phyloP scores from a whole-genome alignment of 129 eudicot species.

The Flaveria brownii region DNA sequence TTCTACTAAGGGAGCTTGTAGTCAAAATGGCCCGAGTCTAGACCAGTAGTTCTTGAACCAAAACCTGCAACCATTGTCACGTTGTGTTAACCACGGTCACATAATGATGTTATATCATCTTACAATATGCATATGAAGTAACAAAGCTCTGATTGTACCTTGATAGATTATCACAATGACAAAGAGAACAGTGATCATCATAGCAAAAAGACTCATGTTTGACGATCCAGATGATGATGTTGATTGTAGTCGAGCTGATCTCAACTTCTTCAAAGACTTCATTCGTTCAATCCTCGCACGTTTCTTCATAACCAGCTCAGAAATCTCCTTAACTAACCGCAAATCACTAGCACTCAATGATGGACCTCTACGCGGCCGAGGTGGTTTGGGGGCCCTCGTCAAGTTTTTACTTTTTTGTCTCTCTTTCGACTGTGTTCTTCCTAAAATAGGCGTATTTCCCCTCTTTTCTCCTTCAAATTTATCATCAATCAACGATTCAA shows the following conservation, averaged over 20 bases:
- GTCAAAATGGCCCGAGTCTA: not conserved
- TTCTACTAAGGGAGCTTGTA: not conserved
- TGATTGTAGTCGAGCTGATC: slow-evolving; percentile 27
- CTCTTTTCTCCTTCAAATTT: slow-evolving; percentile 35
- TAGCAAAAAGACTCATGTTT: slow-evolving; percentile 43
- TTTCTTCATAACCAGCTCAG: slow-evolving; percentile 62
- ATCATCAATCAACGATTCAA: slow-evolving; percentile 34
- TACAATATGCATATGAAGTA: slow-evolving; percentile 2
- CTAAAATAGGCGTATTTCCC: slow-evolving; percentile 38
- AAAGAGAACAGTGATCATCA: slow-evolving; percentile 58
- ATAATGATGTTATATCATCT: not conserved
- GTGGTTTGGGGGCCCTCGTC: slow-evolving; percentile 65
- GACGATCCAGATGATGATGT: slow-evolving; percentile 13
- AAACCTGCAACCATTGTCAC: slow-evolving; percentile 29
- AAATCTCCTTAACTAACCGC: slow-evolving; percentile 58
- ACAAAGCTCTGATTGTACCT: slow-evolving; percentile 44
- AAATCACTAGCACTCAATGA: slow-evolving; percentile 52
- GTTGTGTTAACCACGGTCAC: not conserved
- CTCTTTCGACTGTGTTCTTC: slow-evolving; percentile 40
- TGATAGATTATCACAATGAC: slow-evolving; percentile 52
- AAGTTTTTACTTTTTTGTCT: slow-evolving; percentile 37
- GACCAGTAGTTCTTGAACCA: slow-evolving; percentile 18
- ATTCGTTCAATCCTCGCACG: slow-evolving; percentile 59
- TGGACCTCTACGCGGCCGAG: slow-evolving; percentile 77
- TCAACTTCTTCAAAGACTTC: slow-evolving; percentile 55